Base-by-base conservation (phyloP, 768 basidiomycete species). In the Pseudohyphozyma bogoriensis region DNA sequence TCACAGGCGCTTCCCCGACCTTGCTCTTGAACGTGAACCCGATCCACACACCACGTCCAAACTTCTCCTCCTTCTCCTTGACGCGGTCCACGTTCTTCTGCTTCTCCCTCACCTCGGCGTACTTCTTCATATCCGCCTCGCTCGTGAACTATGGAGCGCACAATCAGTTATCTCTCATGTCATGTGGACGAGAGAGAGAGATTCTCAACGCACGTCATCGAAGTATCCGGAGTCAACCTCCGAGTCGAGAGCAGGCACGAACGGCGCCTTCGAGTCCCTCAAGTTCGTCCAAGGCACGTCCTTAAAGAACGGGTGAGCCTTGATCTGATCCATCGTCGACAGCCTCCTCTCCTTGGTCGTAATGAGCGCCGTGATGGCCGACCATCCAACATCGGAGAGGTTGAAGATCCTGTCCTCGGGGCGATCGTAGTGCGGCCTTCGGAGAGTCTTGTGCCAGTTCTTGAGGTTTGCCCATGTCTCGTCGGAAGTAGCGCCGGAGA, bases 401-500 rank as follows among this genome's bases (percentile, higher is more conserved):
- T 97, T 99, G 79, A 97, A 99, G 65, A 97, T 88, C 44, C 90
- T 78, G 73, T 99, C 95, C 72, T 97, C 92, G 3, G 89, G 87
- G 66, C 86, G 85, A 72, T 96, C 92, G 68, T 97, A 99, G 68
- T 91, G 85, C 3, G 95, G 95, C 59, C 95, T 75, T n/a, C 85
- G 79, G 7, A 99, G 79, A 1, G 90, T 89, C 64, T 86, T 86
- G 22, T 85, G 83, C 95, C 95, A 99, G 73, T 96, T 96, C 76
- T 96, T 96, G 63, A 99, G 76, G 75, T 97, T 97, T 20, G 89
- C 89, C 95, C 95, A 99, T 0, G 95, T 99, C 75, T 99, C 95
- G 66, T 99, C 91, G 0, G 91, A 87, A 0, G 86, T 90, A 42
- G 85, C 82, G 22, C 95, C 95, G 50, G 89, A 95, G 77, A 99